A percentile compares a stretch with the other conserved stretches of the same genome.
Conservation (phyloP, 2,329 filamentous ascomycete genomes). For the Scleromitrula shiraiana region DNA sequence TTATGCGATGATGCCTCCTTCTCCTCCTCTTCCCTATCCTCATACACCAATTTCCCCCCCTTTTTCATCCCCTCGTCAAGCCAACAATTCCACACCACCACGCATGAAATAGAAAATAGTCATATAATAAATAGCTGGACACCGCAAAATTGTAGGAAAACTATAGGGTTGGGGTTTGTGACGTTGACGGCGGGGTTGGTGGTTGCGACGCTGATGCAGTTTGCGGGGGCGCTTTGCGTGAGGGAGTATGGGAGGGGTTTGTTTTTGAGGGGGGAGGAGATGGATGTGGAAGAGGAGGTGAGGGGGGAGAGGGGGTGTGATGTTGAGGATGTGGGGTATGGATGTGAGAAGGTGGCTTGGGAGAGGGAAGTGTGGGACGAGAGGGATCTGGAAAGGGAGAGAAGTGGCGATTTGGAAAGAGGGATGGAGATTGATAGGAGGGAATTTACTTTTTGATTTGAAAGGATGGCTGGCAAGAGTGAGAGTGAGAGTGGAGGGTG, state of each 20-base stretch:
- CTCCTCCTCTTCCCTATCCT: neutral
- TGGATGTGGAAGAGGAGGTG: neutral
- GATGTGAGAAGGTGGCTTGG: too few species aligned
- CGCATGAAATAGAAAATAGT: too few species aligned
- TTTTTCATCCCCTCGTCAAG: neutral
- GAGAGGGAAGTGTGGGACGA: too few species aligned
- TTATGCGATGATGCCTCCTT: neutral
- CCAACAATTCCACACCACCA: neutral
- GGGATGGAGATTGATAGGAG: neutral
- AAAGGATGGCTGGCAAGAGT: too few species aligned
- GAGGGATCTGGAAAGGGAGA: neutral
- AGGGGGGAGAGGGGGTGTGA: neutral
- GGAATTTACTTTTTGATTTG: neutral
- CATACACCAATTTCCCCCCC: neutral
- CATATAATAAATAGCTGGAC: conserved; percentile 1
- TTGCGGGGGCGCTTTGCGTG: neutral
- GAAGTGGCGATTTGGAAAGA: neutral
- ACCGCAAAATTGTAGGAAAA: neutral
- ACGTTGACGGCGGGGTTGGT: conserved; percentile 21
- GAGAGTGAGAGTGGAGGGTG: too few species aligned
- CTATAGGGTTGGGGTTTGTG: conserved; percentile 19
- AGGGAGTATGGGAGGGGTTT: conserved; percentile 15
- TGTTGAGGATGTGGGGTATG: neutral
- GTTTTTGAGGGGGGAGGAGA: conserved; percentile 15
- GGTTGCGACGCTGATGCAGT: neutral